phyloP scores from a whole-genome alignment of 768 basidiomycete species.

The Mycena crocata region DNA sequence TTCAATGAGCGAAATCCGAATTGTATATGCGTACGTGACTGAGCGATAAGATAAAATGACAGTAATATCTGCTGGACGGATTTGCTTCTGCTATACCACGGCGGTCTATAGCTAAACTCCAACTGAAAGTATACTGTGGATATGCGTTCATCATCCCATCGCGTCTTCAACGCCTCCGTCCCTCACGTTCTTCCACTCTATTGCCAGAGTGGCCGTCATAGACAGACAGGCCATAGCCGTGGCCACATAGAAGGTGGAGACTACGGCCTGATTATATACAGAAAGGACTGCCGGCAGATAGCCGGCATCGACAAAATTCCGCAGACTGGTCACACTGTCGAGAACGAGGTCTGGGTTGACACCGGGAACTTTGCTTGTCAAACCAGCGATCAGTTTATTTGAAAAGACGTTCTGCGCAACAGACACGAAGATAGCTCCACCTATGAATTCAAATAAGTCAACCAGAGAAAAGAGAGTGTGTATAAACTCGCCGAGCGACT shows the following conservation, averaged over 20 bases:
- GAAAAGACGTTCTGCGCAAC: constrained; percentile 36
- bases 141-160: constrained; percentile 22
- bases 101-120: too few species aligned
- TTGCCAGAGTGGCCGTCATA: background rate
- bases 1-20: too few species aligned
- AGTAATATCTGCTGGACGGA: too few species aligned
- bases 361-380: constrained; percentile 12
- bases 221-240: constrained; percentile 25
- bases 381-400: constrained; percentile 18
- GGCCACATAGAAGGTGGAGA: constrained; percentile 20
- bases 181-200: constrained; percentile 31
- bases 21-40: too few species aligned
- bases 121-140: too few species aligned
- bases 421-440: constrained; percentile 36
- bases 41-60: too few species aligned
- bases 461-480: background rate
- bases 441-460: background rate
- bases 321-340: constrained; percentile 24
- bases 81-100: too few species aligned
- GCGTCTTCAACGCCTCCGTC: constrained; percentile 25
- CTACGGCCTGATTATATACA: constrained; percentile 25
- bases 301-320: constrained; percentile 2
- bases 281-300: constrained; percentile 17
- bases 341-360: constrained; percentile 17
- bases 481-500: constrained; percentile 25